phyloP scores from a whole-genome alignment of 495 filamentous ascomycete species.

The Lasiosphaeria hispida region DNA sequence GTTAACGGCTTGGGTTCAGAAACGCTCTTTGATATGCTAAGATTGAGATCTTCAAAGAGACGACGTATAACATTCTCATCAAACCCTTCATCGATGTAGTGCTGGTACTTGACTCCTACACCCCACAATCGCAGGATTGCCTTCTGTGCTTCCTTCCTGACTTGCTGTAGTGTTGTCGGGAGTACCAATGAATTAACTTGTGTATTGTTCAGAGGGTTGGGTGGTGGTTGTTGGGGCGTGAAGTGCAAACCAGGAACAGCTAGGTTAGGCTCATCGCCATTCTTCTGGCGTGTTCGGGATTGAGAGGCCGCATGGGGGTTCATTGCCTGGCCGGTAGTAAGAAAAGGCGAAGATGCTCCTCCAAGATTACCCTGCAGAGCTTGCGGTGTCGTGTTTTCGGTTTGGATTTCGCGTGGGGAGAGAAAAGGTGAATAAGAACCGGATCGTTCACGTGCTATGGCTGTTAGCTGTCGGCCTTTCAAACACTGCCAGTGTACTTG shows the following conservation, averaged over 20 bases:
- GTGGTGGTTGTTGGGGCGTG: not conserved
- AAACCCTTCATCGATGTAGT: slow-evolving; percentile 71
- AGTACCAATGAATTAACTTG: too few relatives aligned
- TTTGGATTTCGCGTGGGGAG: slow-evolving; percentile 44
- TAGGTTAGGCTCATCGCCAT: not conserved
- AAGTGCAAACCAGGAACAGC: slow-evolving; percentile 7
- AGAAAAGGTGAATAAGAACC: slow-evolving; percentile 54
- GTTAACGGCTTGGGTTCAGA: not conserved
- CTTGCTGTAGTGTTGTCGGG: slow-evolving; percentile 42
- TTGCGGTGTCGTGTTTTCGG: slow-evolving; percentile 21
- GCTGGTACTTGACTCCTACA: slow-evolving; percentile 62
- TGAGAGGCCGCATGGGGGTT: not conserved
- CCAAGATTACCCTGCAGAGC: not conserved
- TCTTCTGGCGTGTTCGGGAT: not conserved
- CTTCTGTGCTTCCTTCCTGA: slow-evolving; percentile 64
- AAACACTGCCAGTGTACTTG: not conserved
- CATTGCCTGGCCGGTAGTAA: not conserved
- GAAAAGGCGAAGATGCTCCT: not conserved
- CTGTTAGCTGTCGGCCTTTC: slow-evolving; percentile 9
- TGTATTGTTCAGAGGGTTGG: not conserved
- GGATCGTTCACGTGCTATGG: slow-evolving; percentile 39
- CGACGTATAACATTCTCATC: slow-evolving; percentile 57
- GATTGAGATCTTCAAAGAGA: slow-evolving; percentile 65
- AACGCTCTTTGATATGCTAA: slow-evolving; percentile 43
- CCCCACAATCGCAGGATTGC: slow-evolving; percentile 64